phyloP scores from a whole-genome alignment of 23 red algal species.

The Gracilaria domingensis region DNA sequence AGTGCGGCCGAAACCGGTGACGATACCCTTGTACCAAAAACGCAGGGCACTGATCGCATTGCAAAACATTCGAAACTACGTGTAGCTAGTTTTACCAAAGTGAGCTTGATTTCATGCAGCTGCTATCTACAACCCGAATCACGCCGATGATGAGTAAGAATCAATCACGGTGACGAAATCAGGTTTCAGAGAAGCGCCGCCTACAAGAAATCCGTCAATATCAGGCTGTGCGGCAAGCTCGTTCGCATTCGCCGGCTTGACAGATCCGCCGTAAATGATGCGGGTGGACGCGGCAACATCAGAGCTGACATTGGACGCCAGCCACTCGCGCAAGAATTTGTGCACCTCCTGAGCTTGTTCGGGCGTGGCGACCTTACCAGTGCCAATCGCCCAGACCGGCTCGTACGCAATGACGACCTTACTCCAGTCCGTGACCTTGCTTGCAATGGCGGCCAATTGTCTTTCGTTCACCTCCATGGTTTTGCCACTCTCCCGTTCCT shows the following conservation, averaged over 20 bases:
- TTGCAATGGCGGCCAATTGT: constrained; percentile 82
- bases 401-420: constrained; percentile 97
- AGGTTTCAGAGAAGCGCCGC: constrained; percentile 88
- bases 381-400: constrained; percentile 97
- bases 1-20: no score
- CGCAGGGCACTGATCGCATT: no score
- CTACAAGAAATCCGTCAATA: constrained; percentile 94
- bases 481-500: constrained; percentile 84
- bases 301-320: constrained; percentile 67
- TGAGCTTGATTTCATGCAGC: neutral
- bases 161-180: constrained; percentile 88
- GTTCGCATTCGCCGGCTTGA: constrained; percentile 77
- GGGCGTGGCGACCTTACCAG: constrained; percentile 94
- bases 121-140: neutral
- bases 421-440: constrained; percentile 70
- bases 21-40: neutral
- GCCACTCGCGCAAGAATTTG: constrained; percentile 79
- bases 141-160: constrained; percentile 51
- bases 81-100: neutral
- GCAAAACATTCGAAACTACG: no score
- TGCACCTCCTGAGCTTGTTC: constrained; percentile 96
- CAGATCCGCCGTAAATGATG: constrained; percentile 93
- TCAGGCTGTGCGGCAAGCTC: constrained; percentile 83
- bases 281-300: constrained; percentile 76
- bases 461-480: constrained; percentile 86